A percentile compares a stretch with the other conserved stretches of the same genome.
Evolutionary conservation across 805 yeast genomes (phyloP).

Genomic region (Wickerhamomyces xylosicus): DNA sequence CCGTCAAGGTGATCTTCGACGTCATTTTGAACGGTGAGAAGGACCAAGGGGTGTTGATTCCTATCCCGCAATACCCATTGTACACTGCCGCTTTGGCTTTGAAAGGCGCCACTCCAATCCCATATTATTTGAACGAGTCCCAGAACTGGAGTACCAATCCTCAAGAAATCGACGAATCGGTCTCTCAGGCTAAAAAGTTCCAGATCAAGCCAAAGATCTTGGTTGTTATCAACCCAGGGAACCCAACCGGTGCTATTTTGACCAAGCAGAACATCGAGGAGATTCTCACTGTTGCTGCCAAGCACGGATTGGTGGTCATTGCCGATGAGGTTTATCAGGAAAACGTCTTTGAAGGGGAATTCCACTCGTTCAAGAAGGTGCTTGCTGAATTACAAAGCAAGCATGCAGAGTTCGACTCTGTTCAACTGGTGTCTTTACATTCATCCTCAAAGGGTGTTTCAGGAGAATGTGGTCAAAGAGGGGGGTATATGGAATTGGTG

Average conservation of each 20-base stretch:
- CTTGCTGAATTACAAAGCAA: constrained; percentile 52
- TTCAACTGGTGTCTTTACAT: constrained; percentile 88
- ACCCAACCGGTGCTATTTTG: constrained; percentile 91
- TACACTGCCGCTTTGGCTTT: constrained; percentile 92
- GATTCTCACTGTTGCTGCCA: constrained; percentile 72
- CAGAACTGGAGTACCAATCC: constrained; percentile 80
- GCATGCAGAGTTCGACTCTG: constrained; percentile 47
- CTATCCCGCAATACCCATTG: constrained; percentile 96
- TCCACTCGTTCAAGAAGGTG: constrained; percentile 76
- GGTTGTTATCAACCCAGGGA: constrained; percentile 95
- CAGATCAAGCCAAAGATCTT: constrained; percentile 65
- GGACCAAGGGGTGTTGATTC: constrained; percentile 71
- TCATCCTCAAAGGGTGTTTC: constrained; percentile 97
- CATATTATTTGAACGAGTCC: constrained; percentile 77
- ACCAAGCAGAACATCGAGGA: constrained; percentile 54
- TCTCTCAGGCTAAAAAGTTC: constrained; percentile 34
- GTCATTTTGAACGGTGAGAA: constrained; percentile 56
- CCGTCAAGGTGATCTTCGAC: constrained; percentile 71
- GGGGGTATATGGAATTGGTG: constrained; percentile 92
- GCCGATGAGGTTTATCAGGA: constrained; percentile 99
- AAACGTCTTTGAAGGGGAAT: constrained; percentile 74
- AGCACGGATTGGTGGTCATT: constrained; percentile 72
- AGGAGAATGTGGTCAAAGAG: constrained; percentile 99
- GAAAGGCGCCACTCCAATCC: constrained; percentile 72
- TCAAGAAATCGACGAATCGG: constrained; percentile 44